These are phyloP conservation scores for Avena eriantha DNA, from an alignment of 176 grass and related monocot species.

Conservation along the genomic window DNA sequence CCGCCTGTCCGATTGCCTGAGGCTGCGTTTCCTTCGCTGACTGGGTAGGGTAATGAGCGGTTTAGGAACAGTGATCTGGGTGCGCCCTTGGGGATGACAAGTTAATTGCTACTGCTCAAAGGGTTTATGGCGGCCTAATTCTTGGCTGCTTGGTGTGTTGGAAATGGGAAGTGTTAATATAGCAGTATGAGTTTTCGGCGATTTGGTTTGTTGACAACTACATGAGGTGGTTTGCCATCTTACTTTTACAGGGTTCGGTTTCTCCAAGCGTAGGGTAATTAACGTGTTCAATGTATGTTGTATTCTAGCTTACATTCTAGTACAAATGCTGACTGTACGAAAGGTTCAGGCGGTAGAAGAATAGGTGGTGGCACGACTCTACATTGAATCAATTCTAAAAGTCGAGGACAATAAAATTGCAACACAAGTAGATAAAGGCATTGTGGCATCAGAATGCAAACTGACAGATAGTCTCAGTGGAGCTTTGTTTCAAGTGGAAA, in stretches of 20 bases:
- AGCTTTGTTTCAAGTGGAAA: background rate
- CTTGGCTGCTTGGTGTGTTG: background rate
- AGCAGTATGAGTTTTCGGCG: background rate
- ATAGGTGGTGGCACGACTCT: no score
- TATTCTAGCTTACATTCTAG: no score
- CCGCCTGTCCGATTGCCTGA: background rate
- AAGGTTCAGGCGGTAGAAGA: no score
- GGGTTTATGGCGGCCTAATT: background rate
- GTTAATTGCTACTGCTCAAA: background rate
- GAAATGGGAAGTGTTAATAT: slow-evolving; percentile 9
- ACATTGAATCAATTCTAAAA: no score
- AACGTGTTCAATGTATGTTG: no score
- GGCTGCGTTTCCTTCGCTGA: background rate
- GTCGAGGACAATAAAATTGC: no score
- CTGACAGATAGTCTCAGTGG: background rate
- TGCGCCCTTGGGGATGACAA: background rate
- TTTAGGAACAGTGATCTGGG: background rate
- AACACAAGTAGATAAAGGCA: no score
- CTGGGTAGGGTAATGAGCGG: slow-evolving; percentile 24
- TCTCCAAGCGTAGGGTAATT: no score
- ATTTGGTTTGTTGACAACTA: background rate
- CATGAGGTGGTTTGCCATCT: background rate
- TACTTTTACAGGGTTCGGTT: background rate
- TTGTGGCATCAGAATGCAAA: no score
- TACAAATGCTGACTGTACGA: no score